Conservation (phyloP, 129 eudicot species). For the Flaveria trinervia region DNA sequence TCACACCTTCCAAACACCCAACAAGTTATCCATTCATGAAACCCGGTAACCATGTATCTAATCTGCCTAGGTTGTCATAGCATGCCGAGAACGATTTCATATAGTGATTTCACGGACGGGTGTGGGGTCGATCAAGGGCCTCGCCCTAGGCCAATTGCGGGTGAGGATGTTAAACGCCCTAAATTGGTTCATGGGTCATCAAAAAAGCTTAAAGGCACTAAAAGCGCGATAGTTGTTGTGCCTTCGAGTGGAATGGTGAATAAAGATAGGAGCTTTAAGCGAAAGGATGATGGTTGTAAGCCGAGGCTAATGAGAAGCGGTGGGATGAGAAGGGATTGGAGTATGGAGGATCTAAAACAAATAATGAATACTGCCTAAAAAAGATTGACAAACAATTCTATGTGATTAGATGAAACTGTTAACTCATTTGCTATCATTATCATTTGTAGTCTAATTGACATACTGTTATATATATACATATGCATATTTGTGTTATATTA, state of each 20-base stretch:
- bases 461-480: neutral
- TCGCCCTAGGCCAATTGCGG: constrained; percentile 19
- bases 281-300: constrained; percentile 29
- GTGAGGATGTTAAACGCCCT: constrained; percentile 21
- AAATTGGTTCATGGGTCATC: constrained; percentile 27
- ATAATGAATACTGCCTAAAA: constrained; percentile 28
- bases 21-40: neutral
- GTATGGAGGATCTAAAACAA: constrained; percentile 43
- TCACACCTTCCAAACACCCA: constrained; percentile 11
- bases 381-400: neutral
- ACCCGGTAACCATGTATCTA: constrained; percentile 26
- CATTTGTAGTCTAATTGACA: neutral
- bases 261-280: constrained; percentile 28
- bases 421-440: neutral
- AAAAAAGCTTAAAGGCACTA: constrained; percentile 4
- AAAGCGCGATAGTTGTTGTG: constrained; percentile 12
- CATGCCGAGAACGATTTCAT: constrained; percentile 45
- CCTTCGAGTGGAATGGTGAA: constrained; percentile 15
- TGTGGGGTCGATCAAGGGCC: constrained; percentile 21
- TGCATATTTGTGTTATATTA: neutral
- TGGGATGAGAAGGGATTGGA: constrained; percentile 66
- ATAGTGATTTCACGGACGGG: constrained; percentile 32
- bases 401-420: neutral
- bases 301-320: constrained; percentile 46
- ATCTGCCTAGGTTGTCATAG: constrained; percentile 46